These are phyloP conservation scores for Aureobasidium sp. DNA, from an alignment of 2,329 filamentous ascomycete genomes.

Conservation along the genomic window DNA sequence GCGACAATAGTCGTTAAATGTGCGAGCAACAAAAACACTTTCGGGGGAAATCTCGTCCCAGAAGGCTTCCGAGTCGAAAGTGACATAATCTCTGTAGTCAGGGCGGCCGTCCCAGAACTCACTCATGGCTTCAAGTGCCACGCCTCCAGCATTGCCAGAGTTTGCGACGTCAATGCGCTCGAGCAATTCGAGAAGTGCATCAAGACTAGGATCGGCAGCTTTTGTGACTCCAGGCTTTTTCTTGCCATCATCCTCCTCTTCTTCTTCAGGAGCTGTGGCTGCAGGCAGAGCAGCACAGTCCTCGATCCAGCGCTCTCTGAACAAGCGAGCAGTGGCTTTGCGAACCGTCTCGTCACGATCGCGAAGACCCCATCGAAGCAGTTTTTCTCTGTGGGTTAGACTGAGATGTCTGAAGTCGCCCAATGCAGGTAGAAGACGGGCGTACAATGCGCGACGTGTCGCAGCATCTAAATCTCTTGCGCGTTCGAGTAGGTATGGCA, in stretches of 20 bases:
- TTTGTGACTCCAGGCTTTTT: slow-evolving; percentile 31
- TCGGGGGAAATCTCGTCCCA: slow-evolving; percentile 79
- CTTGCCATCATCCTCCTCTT: slow-evolving; percentile 43
- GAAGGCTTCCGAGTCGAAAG: slow-evolving; percentile 60
- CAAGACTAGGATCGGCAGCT: slow-evolving; percentile 58
- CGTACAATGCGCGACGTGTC: slow-evolving; percentile 79
- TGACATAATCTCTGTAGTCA: slow-evolving; percentile 65
- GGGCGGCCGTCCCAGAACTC: slow-evolving; percentile 93
- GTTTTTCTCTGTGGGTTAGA: slow-evolving; percentile 87
- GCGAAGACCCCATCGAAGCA: slow-evolving; percentile 86
- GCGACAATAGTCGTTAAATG: slow-evolving; percentile 89
- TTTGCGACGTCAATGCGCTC: slow-evolving; percentile 92
- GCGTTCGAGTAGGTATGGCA: slow-evolving; percentile 82
- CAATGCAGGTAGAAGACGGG: slow-evolving; percentile 73
- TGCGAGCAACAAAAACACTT: slow-evolving; percentile 80
- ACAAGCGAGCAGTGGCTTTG: slow-evolving; percentile 81
- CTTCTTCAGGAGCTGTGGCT: slow-evolving; percentile 42
- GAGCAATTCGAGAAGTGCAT: slow-evolving; percentile 80
- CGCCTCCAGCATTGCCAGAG: slow-evolving; percentile 79
- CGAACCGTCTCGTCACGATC: slow-evolving; percentile 92
- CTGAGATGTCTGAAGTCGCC: slow-evolving; percentile 93
- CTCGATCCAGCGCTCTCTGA: slow-evolving; percentile 95
- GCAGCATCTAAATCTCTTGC: slow-evolving; percentile 80
- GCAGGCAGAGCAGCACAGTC: slow-evolving; percentile 69
- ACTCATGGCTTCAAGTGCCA: slow-evolving; percentile 88